phyloP scores from a whole-genome alignment of 352 stramenopile species.

The Pythium oligandrum region DNA sequence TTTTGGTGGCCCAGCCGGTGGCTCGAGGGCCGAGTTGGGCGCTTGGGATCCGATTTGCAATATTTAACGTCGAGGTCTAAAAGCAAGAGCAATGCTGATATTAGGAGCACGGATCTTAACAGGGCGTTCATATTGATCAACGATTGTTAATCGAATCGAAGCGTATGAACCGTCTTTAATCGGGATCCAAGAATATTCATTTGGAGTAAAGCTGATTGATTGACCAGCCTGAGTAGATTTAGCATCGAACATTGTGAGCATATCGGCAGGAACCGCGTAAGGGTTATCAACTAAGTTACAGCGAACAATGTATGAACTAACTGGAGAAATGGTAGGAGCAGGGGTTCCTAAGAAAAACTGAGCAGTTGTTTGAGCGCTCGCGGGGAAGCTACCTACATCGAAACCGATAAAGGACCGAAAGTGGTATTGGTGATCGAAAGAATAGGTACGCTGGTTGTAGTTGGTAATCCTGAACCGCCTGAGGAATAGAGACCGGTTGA shows the following conservation, averaged over 20 bases:
- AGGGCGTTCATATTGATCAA: too few relatives aligned
- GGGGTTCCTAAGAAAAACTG: constrained; percentile 5
- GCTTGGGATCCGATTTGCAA: too few relatives aligned
- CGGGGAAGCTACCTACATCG: not conserved
- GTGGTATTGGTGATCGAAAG: constrained; percentile 3
- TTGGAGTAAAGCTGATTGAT: constrained; percentile 3
- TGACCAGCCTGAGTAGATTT: constrained; percentile 3
- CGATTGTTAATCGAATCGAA: constrained; percentile 5
- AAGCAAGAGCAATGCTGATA: constrained; percentile 7
- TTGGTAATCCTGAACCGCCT: constrained; percentile 19
- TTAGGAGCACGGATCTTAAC: constrained; percentile 1
- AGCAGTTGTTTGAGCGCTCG: not conserved
- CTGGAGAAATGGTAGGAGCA: not conserved
- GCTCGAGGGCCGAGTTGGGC: too few relatives aligned
- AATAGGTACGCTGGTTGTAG: constrained; percentile 1
- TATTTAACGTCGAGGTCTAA: too few relatives aligned
- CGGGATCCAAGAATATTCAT: constrained; percentile 3
- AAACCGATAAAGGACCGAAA: constrained; percentile 7
- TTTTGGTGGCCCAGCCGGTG: too few relatives aligned
- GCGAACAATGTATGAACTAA: constrained; percentile 2
- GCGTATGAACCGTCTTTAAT: constrained; percentile 4
- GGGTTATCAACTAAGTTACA: constrained; percentile 6
- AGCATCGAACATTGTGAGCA: constrained; percentile 4
- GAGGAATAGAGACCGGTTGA: constrained; percentile 16
- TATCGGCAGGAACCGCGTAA: constrained; percentile 3